phyloP scores from a whole-genome alignment of 176 grass and related monocot species.

The Aegilops speltoides region DNA sequence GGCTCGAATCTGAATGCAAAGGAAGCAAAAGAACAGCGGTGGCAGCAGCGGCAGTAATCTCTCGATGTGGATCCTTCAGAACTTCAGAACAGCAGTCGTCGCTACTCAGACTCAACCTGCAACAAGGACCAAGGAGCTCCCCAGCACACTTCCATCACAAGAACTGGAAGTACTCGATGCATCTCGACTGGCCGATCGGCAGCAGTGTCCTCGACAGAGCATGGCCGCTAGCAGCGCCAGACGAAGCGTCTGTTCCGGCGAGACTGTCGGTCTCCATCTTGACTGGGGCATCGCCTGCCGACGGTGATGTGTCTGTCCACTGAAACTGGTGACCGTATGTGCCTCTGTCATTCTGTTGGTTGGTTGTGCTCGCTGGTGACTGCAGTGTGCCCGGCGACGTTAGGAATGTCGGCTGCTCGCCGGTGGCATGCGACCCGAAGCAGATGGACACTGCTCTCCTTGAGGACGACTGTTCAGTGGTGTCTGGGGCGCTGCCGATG shows the following conservation, averaged over 20 bases:
- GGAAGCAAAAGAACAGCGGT: background rate
- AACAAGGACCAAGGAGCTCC: background rate
- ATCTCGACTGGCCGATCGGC: constrained; percentile 48
- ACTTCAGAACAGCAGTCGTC: background rate
- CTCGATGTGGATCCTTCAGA: background rate
- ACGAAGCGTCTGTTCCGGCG: background rate
- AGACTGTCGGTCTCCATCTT: constrained; percentile 30
- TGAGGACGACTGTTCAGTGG: background rate
- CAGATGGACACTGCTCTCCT: constrained; percentile 34
- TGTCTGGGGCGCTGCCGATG: background rate
- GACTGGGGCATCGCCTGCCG: background rate
- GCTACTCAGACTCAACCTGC: background rate
- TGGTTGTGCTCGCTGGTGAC: constrained; percentile 13
- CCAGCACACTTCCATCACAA: constrained; percentile 34
- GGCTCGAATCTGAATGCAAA: constrained; percentile 26
- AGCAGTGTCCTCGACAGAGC: constrained; percentile 43
- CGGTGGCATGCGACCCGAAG: background rate
- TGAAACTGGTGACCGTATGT: constrained; percentile 22
- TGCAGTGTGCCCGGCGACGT: background rate
- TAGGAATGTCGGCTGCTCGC: constrained; percentile 25
- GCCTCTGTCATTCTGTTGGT: constrained; percentile 11
- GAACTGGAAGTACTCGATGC: constrained; percentile 65
- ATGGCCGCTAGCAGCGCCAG: background rate
- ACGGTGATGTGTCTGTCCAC: background rate
- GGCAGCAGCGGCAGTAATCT: background rate